These are phyloP conservation scores for Suillus fuscotomentosus DNA, from an alignment of 768 basidiomycete genomes.

Conservation along the genomic window DNA sequence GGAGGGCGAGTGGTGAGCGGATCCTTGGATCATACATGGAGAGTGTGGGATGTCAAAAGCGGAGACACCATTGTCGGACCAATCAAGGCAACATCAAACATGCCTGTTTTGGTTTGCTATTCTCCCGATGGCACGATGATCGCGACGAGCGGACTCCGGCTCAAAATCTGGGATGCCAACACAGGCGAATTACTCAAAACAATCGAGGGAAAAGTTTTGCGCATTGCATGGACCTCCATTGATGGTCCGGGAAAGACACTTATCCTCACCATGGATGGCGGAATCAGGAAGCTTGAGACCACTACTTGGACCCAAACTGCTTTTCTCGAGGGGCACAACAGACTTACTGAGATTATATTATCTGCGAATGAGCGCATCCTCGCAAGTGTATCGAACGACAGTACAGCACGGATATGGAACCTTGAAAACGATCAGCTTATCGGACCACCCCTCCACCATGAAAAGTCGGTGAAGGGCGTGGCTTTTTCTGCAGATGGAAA, in stretches of 20 bases:
- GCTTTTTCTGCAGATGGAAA: background rate
- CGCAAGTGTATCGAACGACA: background rate
- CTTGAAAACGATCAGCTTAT: background rate
- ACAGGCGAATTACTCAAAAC: background rate
- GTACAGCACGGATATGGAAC: background rate
- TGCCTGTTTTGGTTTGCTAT: background rate
- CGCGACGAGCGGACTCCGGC: background rate
- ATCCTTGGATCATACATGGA: background rate
- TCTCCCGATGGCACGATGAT: background rate
- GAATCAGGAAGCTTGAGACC: background rate
- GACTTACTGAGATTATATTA: background rate
- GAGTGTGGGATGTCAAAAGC: background rate
- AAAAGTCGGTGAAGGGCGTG: background rate
- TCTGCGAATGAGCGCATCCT: background rate
- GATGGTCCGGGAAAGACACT: background rate
- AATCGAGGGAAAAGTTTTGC: background rate
- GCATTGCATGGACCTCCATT: background rate
- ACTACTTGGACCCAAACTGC: background rate
- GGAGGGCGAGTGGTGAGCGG: background rate
- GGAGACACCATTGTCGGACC: background rate
- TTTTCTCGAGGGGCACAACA: background rate
- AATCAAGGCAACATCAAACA: background rate
- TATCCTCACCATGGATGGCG: background rate
- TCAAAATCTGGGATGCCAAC: background rate
- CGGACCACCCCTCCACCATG: background rate